Base-by-base conservation (phyloP, 116 monocot genomes). In the Phalaenopsis hybrid region DNA sequence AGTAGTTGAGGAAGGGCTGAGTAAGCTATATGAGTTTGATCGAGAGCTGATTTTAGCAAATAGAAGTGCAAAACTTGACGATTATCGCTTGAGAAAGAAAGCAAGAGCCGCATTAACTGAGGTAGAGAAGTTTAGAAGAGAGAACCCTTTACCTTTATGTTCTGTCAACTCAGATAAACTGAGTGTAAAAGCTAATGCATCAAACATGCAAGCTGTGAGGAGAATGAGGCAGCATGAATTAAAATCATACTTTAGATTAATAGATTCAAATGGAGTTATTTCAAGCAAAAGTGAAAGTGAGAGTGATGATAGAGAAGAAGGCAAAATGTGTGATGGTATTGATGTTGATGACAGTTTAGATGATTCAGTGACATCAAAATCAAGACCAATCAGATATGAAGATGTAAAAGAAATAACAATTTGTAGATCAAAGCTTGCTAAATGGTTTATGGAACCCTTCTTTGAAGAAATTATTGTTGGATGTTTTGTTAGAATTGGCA, bases 391-490 rank as follows among this genome's bases (percentile, higher is more conserved):
- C 15, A 52, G 0, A 15, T 12, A 52, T 52, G 93, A 91, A 6
- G 93, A 93, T 50, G 75, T 93, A 17, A 93, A 81, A 79, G 86
- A 83, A 15, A 93, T 96, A 75, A 96, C 92, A 13, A 90, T 96
- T 25, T 83, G 90, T 11, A 84, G 96, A 72, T 87, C 93, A 23
- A 91, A 90, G 82, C 92, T 96, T 48, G 93, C 85, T 7, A 95
- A 93, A 83, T 93, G 91, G 93, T 90, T 91, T 75, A 90, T 91
- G 93, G 95, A 95, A 74, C 96, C 96, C 8, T 96, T 96, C 82
- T 96, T 96, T 67, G 93, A 96, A 79, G 90, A 96, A 5, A 82
- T 96, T 8, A 85, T 93, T 73, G 85, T 73, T 0, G 90, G 93
- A 12, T 93, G 93, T 79, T 96, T 91, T 85, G 93, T 96, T 61